Evolutionary conservation across 345 rosid species (phyloP), one percentile per base, ranked within the genome.

Genomic region (Pugionium cornutum): DNA sequence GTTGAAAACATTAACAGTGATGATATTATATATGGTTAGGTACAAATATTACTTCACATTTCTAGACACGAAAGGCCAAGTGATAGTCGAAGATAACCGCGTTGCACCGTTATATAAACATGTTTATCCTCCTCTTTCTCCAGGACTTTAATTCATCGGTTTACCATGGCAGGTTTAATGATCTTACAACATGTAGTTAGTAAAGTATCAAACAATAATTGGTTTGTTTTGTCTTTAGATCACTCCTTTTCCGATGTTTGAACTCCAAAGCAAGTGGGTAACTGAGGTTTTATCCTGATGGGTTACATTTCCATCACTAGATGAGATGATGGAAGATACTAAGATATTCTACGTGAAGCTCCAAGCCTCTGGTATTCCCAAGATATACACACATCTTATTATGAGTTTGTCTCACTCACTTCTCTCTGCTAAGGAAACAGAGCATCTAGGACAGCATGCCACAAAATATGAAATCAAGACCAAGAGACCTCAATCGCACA

Each of bases 1-100:
- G 18, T 28, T 41, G 5, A 28, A 30, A 42, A 58, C 36, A 11
- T 29, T 41, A 18, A 31, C 9, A 6, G 5, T 57, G 39, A 10
- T 11, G n/a, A 9, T 4, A 18, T 3, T 45, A 5, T 4, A n/a
- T 29, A 29, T 61, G 7, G 7, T 29, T 69, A 89, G 94, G 88
- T 89, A 86, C 86, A 85, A 87, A 62, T 87, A 87, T 72, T 79
- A 76, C 72, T 84, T 82, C 70, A 89, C 92, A 18, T 89, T 86
- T 75, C 86, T 89, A 2, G 84, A 83, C 49, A 83, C 87, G 32
- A 69, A 78, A 40, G 88, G 84, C 46, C 46, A 72, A 50, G 89
- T 89, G 62, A 78, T 65, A 1, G 78, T 85, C 65, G 94, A 83
- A 7, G 89, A 85, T 54, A 87, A 83, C 46, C 76, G 88, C 36